phyloP scores from a whole-genome alignment of 805 yeast species.

The Dipodascus geniculatus region DNA sequence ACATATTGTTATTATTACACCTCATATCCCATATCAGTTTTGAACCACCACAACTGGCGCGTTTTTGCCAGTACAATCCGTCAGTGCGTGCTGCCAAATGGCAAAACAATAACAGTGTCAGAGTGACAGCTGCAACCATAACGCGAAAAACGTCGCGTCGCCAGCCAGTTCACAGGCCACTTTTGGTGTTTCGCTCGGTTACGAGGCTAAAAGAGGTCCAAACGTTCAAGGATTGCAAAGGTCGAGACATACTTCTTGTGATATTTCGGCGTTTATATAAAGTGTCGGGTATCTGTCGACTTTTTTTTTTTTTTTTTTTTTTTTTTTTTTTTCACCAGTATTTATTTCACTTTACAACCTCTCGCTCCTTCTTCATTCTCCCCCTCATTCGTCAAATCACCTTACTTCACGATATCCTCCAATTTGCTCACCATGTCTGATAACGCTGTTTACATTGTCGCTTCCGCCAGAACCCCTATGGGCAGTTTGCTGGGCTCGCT shows the following conservation, averaged over 20 bases:
- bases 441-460: constrained; percentile 68
- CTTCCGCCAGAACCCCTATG: constrained; percentile 89
- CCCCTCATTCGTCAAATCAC: neutral
- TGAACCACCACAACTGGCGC: neutral
- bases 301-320: too few relatives aligned
- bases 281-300: too few relatives aligned
- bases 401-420: neutral
- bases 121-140: too few relatives aligned
- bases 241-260: too few relatives aligned
- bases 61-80: neutral
- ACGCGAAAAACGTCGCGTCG: too few relatives aligned
- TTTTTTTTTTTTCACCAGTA: neutral
- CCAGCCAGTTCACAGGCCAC: too few relatives aligned
- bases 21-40: neutral
- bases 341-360: too few relatives aligned
- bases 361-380: neutral
- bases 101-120: too few relatives aligned
- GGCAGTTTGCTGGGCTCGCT: constrained; percentile 88
- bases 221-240: too few relatives aligned
- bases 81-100: neutral
- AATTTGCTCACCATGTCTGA: neutral
- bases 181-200: too few relatives aligned
- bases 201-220: too few relatives aligned
- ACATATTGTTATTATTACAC: neutral
- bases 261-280: too few relatives aligned